Conservation (phyloP, 495 filamentous ascomycete genomes). For the Chaetomidium leptoderma region DNA sequence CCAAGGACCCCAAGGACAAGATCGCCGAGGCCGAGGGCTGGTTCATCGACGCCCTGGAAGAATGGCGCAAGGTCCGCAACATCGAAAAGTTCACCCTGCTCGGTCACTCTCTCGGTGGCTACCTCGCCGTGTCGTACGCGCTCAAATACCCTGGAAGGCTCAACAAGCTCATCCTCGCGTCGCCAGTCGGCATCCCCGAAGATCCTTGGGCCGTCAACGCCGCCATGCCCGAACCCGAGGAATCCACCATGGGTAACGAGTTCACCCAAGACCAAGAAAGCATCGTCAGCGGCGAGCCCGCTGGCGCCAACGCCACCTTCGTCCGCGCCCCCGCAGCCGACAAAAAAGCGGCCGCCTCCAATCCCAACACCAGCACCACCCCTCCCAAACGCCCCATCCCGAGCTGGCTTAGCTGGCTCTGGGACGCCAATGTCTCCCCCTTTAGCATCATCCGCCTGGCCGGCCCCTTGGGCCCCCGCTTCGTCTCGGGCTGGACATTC, state of each 20-base stretch:
- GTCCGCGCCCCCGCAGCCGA: constrained; percentile 19
- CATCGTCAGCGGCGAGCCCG: constrained; percentile 36
- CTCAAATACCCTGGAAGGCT: constrained; percentile 91
- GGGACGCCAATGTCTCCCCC: constrained; percentile 95
- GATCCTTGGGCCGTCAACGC: constrained; percentile 86
- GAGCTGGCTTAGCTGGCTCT: constrained; percentile 84
- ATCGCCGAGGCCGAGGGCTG: constrained; percentile 89
- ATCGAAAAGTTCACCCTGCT: constrained; percentile 91
- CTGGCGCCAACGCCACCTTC: constrained; percentile 19
- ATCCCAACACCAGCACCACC: constrained; percentile 21
- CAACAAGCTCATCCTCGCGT: constrained; percentile 93
- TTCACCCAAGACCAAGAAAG: constrained; percentile 69
- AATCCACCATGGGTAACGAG: constrained; percentile 66
- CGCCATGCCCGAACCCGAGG: constrained; percentile 69
- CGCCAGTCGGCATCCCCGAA: constrained; percentile 90
- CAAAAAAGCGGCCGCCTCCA: constrained; percentile 29
- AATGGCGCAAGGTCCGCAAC: constrained; percentile 83
- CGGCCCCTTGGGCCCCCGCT: constrained; percentile 84
- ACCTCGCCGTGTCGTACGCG: constrained; percentile 89
- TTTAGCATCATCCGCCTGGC: constrained; percentile 85
- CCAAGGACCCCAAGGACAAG: constrained; percentile 74
- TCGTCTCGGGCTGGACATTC: constrained; percentile 93
- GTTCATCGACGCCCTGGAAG: constrained; percentile 94
- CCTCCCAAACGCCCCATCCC: constrained; percentile 57
- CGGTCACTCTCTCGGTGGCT: constrained; percentile 90